A percentile compares a stretch with the other conserved stretches of the same genome.
These are phyloP conservation scores for Taphrina pruni DNA, from an alignment of 1,139 yeast genomes.

Conservation along the genomic window DNA sequence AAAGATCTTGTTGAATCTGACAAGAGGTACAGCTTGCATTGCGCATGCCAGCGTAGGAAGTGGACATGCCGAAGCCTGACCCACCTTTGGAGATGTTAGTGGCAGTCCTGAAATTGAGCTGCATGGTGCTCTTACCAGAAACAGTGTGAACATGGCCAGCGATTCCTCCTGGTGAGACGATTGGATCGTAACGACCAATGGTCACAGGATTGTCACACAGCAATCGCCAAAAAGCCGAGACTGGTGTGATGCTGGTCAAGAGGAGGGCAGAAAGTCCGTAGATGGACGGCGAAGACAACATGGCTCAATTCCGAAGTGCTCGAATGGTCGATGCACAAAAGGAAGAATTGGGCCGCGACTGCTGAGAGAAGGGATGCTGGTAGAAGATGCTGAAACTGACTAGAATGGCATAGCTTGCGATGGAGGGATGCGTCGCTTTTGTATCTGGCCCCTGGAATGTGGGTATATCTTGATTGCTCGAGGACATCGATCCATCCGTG, in stretches of 20 bases:
- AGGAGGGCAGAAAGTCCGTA: conserved; percentile 9
- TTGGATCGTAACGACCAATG: conserved; percentile 39
- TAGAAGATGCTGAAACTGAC: background rate
- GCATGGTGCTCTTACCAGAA: conserved; percentile 6
- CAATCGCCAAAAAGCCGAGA: conserved; percentile 40
- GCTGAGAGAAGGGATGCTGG: background rate
- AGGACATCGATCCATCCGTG: background rate
- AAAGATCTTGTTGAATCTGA: conserved; percentile 33
- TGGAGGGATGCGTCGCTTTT: conserved; percentile 5
- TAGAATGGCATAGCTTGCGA: background rate
- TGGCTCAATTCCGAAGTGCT: conserved; percentile 1
- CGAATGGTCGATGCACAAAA: background rate
- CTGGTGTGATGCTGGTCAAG: conserved; percentile 5
- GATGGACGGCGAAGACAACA: conserved; percentile 4
- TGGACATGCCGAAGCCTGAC: conserved; percentile 30
- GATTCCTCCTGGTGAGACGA: conserved; percentile 40
- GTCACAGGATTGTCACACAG: conserved; percentile 36
- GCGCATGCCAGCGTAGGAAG: conserved; percentile 23
- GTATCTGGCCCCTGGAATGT: conserved; percentile 6
- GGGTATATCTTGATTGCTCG: conserved; percentile 13
- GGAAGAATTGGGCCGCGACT: background rate
- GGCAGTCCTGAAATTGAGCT: background rate
- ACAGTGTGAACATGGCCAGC: conserved; percentile 39
- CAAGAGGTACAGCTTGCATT: conserved; percentile 40
- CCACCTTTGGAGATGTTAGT: conserved; percentile 33